phyloP scores from a whole-genome alignment of 371 early-diverging fungal genomes.

The Apophysomyces sp. region DNA sequence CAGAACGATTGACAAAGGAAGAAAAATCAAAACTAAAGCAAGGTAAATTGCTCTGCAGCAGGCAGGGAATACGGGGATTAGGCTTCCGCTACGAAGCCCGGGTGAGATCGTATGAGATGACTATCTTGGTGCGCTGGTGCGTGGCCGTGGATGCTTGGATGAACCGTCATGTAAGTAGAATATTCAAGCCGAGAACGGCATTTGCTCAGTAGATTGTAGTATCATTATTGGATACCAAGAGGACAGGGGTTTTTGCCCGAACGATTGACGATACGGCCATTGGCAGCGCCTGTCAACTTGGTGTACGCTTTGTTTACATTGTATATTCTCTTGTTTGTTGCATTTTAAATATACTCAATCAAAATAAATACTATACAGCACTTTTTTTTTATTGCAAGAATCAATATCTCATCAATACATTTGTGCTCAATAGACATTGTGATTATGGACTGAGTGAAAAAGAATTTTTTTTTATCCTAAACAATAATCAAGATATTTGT shows the following conservation, averaged over 20 bases:
- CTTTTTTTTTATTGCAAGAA: too few species aligned
- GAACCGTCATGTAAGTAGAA: slow-evolving; percentile 16
- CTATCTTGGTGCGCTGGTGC: slow-evolving; percentile 16
- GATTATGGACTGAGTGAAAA: too few species aligned
- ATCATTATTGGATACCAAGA: slow-evolving; percentile 8
- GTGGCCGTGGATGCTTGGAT: slow-evolving; percentile 15
- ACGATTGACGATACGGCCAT: neutral
- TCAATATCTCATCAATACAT: too few species aligned
- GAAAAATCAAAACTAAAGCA: slow-evolving; percentile 9
- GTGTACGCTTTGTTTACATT: neutral
- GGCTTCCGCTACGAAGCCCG: slow-evolving; percentile 24
- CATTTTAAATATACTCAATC: neutral
- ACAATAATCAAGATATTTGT: too few species aligned
- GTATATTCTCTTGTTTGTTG: slow-evolving; percentile 1
- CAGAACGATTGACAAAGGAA: slow-evolving; percentile 9
- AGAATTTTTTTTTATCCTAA: too few species aligned
- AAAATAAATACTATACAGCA: neutral
- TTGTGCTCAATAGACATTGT: too few species aligned
- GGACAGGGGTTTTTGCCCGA: neutral
- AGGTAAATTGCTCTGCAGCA: slow-evolving; percentile 17
- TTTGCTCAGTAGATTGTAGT: slow-evolving; percentile 16
- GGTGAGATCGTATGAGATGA: slow-evolving; percentile 22
- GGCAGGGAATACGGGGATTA: slow-evolving; percentile 17
- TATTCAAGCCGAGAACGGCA: neutral
- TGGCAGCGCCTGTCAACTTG: slow-evolving; percentile 10